A percentile compares a stretch with the other conserved stretches of the same genome.
phyloP scores from a whole-genome alignment of 1,284 basidiomycete genomes.

The Apiotrichum montevideense region DNA sequence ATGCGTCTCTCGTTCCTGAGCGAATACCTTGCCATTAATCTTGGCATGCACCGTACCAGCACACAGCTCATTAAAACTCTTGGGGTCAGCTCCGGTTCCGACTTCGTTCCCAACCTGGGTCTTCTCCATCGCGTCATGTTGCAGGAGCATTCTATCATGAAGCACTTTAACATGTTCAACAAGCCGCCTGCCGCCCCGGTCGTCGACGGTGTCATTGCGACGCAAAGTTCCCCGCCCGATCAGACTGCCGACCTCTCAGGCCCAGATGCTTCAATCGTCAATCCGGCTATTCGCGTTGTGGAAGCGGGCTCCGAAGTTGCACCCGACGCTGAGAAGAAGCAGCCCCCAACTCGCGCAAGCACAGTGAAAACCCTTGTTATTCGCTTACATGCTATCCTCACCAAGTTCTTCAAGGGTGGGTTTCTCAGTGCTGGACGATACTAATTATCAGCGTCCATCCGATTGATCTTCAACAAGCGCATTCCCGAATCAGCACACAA shows the following conservation, averaged over 20 bases:
- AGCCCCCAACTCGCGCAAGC: constrained; percentile 10
- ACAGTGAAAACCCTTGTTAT: constrained; percentile 64
- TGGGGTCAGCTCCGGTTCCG: constrained; percentile 58
- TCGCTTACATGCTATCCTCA: constrained; percentile 68
- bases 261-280: not conserved
- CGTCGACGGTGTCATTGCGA: not conserved
- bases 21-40: constrained; percentile 62
- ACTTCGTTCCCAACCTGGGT: constrained; percentile 70
- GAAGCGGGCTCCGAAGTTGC: not conserved
- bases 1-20: constrained; percentile 54
- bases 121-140: constrained; percentile 73
- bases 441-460: constrained; percentile 62
- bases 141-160: constrained; percentile 50
- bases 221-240: not conserved
- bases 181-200: not conserved
- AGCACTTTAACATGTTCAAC: constrained; percentile 50
- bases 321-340: constrained; percentile 3
- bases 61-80: constrained; percentile 70
- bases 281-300: constrained; percentile 2
- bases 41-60: constrained; percentile 54
- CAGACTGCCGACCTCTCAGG: not conserved
- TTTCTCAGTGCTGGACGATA: constrained; percentile 1
- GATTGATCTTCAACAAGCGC: constrained; percentile 72
- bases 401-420: constrained; percentile 83
- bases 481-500: constrained; percentile 69